Evolutionary conservation across 768 basidiomycete genomes (phyloP).

Genomic region (Psilocybe cubensis): DNA sequence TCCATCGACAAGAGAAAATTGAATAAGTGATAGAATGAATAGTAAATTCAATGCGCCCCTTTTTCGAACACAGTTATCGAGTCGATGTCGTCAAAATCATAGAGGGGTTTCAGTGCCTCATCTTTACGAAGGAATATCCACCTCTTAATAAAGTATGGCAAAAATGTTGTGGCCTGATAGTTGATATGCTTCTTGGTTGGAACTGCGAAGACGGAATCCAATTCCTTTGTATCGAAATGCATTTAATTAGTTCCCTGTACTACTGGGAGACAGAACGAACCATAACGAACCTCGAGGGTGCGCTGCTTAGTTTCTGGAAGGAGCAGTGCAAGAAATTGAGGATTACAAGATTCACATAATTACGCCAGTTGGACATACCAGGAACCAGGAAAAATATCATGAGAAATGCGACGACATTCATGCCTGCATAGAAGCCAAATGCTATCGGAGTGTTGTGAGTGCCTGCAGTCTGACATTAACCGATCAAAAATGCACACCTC

Average conservation of each 20-base stretch:
- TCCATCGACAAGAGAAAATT: too few relatives aligned
- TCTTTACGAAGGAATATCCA: slow-evolving; percentile 41
- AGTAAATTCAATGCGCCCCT: slow-evolving; percentile 21
- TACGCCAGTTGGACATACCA: slow-evolving; percentile 28
- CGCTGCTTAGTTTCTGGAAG: slow-evolving; percentile 48
- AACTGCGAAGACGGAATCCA: slow-evolving; percentile 50
- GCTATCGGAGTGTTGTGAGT: slow-evolving; percentile 27
- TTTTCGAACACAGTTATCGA: slow-evolving; percentile 47
- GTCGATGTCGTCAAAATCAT: slow-evolving; percentile 52
- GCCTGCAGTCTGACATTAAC: too few relatives aligned
- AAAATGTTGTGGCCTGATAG: slow-evolving; percentile 41
- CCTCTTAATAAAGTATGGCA: slow-evolving; percentile 50
- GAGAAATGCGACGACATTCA: slow-evolving; percentile 50
- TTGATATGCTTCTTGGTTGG: slow-evolving; percentile 43
- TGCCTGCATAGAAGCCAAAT: slow-evolving; percentile 56
- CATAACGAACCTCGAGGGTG: slow-evolving; percentile 38
- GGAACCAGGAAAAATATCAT: slow-evolving; percentile 58
- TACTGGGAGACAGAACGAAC: neutral
- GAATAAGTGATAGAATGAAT: too few relatives aligned
- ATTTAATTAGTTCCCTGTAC: neutral
- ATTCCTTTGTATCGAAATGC: slow-evolving; percentile 28
- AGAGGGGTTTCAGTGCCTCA: slow-evolving; percentile 41
- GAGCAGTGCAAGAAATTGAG: neutral
- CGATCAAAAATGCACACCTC: slow-evolving; percentile 32
- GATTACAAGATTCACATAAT: neutral